Evolutionary conservation across 768 basidiomycete species (phyloP).

Genomic region (Serendipita sp.): DNA sequence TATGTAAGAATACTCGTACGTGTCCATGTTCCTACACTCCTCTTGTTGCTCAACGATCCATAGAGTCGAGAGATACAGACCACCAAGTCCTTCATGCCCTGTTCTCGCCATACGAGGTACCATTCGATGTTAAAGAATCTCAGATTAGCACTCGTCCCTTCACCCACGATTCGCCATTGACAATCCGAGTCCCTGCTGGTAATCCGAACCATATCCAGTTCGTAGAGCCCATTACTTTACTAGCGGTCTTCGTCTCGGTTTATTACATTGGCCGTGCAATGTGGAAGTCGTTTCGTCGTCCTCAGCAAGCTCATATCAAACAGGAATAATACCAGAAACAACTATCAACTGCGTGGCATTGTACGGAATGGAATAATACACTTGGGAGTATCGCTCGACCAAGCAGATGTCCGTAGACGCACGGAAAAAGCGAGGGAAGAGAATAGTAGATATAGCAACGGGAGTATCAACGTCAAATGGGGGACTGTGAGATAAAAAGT

Average conservation of each 20-base stretch:
- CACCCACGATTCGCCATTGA: background rate
- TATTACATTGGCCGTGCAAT: background rate
- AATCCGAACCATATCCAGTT: conserved; percentile 2
- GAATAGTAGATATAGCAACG: background rate
- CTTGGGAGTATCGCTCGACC: background rate
- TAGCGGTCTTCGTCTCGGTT: conserved; percentile 7
- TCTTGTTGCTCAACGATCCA: background rate
- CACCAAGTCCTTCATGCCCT: background rate
- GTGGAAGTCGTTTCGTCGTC: background rate
- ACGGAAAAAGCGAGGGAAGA: background rate
- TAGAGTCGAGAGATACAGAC: background rate
- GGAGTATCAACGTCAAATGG: background rate
- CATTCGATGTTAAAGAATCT: background rate
- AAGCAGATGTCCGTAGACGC: background rate
- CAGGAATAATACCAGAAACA: no score
- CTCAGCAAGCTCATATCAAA: no score
- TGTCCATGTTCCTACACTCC: background rate
- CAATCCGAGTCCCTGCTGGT: conserved; percentile 9
- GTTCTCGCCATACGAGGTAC: background rate
- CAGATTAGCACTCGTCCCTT: background rate
- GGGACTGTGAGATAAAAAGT: background rate
- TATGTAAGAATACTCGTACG: background rate
- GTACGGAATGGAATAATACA: background rate
- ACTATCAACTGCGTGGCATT: background rate
- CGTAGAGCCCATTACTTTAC: conserved; percentile 8